Conservation (phyloP, 2,329 filamentous ascomycete species). For the Corynespora cassiicola region DNA sequence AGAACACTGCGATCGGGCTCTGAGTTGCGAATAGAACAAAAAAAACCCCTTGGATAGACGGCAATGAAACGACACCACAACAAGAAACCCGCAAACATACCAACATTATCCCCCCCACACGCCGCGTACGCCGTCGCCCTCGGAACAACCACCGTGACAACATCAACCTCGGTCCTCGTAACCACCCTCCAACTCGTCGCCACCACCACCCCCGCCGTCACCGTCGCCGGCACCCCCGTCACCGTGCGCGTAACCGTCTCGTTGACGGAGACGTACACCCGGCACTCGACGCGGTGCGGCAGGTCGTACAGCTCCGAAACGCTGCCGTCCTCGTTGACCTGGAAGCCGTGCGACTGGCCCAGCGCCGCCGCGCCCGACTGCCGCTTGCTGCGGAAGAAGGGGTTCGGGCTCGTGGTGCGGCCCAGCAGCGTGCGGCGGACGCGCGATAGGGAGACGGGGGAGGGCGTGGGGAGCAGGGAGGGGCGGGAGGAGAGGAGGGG, state of each 20-base stretch:
- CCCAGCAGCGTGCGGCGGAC: no score
- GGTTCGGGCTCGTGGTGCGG: slow-evolving; percentile 10
- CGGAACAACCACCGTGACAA: slow-evolving; percentile 14
- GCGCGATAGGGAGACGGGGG: no score
- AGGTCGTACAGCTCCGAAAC: slow-evolving; percentile 15
- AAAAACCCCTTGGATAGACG: no score
- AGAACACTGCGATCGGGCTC: no score
- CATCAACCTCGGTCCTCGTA: slow-evolving; percentile 21
- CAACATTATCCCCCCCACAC: slow-evolving; percentile 30
- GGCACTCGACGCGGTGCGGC: slow-evolving; percentile 21
- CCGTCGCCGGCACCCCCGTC: slow-evolving; percentile 17
- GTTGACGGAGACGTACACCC: slow-evolving; percentile 15
- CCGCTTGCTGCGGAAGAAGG: slow-evolving; percentile 26
- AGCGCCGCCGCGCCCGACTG: slow-evolving; percentile 10
- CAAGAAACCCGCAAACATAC: slow-evolving; percentile 14
- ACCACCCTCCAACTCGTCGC: slow-evolving; percentile 17
- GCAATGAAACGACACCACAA: neutral
- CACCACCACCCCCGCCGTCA: slow-evolving; percentile 14
- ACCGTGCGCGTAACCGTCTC: slow-evolving; percentile 17
- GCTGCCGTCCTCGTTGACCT: slow-evolving; percentile 18
- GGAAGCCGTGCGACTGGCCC: slow-evolving; percentile 23
- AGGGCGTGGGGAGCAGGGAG: no score
- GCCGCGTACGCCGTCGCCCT: slow-evolving; percentile 25
- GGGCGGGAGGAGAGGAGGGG: slow-evolving; percentile 15
- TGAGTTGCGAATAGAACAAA: no score